These are phyloP conservation scores for Talaromyces thailandensis DNA, from an alignment of 495 filamentous ascomycete species.

Conservation along the genomic window DNA sequence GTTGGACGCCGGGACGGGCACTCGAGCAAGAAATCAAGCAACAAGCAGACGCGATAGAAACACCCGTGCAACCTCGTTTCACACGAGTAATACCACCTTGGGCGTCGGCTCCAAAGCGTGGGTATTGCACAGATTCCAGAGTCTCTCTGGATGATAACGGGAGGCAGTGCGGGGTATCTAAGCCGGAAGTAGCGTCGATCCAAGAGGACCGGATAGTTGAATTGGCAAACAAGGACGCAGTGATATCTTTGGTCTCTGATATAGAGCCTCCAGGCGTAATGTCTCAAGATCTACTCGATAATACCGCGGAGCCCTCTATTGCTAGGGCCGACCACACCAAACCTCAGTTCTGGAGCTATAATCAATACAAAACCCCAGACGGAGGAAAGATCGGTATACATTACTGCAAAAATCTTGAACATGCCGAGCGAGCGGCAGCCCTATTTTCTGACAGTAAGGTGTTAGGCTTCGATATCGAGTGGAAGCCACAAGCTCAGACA, in stretches of 20 bases:
- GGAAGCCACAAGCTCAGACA: slow-evolving; percentile 45
- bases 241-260: background rate
- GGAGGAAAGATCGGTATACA: slow-evolving; percentile 52
- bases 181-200: background rate
- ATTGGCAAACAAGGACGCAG: background rate
- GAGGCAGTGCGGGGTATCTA: background rate
- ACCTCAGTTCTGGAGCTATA: slow-evolving; percentile 56
- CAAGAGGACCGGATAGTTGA: background rate
- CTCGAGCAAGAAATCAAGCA: background rate
- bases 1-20: background rate
- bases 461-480: slow-evolving; percentile 83
- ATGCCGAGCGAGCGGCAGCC: slow-evolving; percentile 55
- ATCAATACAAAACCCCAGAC: slow-evolving; percentile 45
- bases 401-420: slow-evolving; percentile 61
- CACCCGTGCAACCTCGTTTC: background rate
- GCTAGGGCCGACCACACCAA: background rate
- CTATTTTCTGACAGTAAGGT: slow-evolving; percentile 62
- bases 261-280: background rate
- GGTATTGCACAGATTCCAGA: slow-evolving; percentile 1
- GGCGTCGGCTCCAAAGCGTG: background rate
- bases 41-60: background rate
- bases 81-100: background rate
- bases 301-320: background rate
- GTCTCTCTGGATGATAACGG: background rate
- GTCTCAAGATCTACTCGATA: background rate